These are phyloP conservation scores for Fusarium nisikadoi DNA, from an alignment of 2,329 filamentous ascomycete species.

Conservation along the genomic window DNA sequence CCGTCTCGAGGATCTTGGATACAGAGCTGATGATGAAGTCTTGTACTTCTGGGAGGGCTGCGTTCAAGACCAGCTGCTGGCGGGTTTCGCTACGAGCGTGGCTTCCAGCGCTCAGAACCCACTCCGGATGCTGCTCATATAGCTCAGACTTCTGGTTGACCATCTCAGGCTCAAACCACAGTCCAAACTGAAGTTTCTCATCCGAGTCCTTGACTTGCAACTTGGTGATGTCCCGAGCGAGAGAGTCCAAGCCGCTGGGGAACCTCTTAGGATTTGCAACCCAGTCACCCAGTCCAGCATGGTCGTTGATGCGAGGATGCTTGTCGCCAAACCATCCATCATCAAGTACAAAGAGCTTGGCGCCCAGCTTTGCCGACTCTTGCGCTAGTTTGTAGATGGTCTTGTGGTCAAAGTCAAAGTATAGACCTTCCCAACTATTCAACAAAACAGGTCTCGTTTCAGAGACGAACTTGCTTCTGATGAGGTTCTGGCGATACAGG, in stretches of 20 bases:
- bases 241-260: constrained; percentile 63
- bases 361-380: constrained; percentile 67
- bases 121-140: constrained; percentile 71
- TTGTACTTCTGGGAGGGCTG: constrained; percentile 70
- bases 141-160: constrained; percentile 70
- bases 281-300: constrained; percentile 72
- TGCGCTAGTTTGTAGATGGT: constrained; percentile 65
- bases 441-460: constrained; percentile 65
- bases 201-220: constrained; percentile 59
- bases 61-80: constrained; percentile 70
- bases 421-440: constrained; percentile 74
- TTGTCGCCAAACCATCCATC: constrained; percentile 74
- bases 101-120: constrained; percentile 67
- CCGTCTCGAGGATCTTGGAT: constrained; percentile 62
- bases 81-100: constrained; percentile 67
- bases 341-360: constrained; percentile 72
- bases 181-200: constrained; percentile 66
- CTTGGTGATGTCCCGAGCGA: constrained; percentile 62
- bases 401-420: constrained; percentile 67
- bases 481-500: constrained; percentile 70
- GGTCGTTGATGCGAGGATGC: constrained; percentile 67
- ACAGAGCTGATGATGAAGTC: constrained; percentile 69
- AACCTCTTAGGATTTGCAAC: constrained; percentile 67
- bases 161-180: constrained; percentile 78
- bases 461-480: constrained; percentile 64